Percentiles rank a stretch among this genome's conserved stretches.
phyloP scores from a whole-genome alignment of 1,284 basidiomycete species.

The Trametes pubescens region DNA sequence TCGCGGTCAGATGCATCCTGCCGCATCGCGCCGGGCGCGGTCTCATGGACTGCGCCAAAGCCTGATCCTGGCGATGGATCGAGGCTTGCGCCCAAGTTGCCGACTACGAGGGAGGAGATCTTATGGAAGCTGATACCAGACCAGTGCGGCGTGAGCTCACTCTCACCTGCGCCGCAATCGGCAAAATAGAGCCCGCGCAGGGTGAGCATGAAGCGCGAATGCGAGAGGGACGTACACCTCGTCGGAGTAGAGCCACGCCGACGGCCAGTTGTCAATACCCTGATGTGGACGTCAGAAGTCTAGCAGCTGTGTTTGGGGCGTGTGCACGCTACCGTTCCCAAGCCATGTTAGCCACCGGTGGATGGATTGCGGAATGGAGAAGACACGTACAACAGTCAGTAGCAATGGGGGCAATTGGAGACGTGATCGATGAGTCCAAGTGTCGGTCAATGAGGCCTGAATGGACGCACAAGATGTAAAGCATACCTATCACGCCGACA shows the following conservation, averaged over 20 bases:
- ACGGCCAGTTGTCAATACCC: too few species aligned
- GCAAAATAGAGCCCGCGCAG: slow-evolving; percentile 18
- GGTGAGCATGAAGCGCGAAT: slow-evolving; percentile 18
- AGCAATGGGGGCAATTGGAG: too few species aligned
- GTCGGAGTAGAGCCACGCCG: neutral
- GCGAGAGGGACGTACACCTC: neutral
- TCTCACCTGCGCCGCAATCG: neutral
- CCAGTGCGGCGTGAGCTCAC: neutral
- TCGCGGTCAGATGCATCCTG: neutral
- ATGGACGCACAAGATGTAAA: slow-evolving; percentile 19
- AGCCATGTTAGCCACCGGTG: too few species aligned
- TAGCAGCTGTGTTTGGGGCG: too few species aligned
- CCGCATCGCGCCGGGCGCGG: too few species aligned
- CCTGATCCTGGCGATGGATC: neutral
- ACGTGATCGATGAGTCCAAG: too few species aligned
- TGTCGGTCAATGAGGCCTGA: too few species aligned
- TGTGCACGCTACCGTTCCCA: too few species aligned
- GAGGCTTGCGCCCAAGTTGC: slow-evolving; percentile 15
- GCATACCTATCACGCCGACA: slow-evolving; percentile 10
- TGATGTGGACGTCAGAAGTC: too few species aligned
- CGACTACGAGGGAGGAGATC: slow-evolving; percentile 1
- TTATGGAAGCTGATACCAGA: slow-evolving; percentile 1
- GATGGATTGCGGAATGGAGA: too few species aligned
- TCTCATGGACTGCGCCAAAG: too few species aligned
- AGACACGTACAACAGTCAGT: too few species aligned